Conservation (phyloP, 2,329 filamentous ascomycete species). For the Beauveria sp. region DNA sequence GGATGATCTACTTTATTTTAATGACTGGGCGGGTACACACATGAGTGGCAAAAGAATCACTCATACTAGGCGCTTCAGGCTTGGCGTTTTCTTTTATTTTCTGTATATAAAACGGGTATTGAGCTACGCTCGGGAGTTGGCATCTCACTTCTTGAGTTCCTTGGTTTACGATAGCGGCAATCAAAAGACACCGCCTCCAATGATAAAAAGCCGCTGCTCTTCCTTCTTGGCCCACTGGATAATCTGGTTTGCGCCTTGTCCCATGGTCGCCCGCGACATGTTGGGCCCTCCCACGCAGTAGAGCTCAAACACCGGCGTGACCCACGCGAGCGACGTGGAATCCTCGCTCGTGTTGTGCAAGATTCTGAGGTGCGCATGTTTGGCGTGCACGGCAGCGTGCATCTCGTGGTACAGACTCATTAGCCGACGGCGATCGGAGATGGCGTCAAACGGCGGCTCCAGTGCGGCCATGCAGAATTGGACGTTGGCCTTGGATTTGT, state of each 20-base stretch:
- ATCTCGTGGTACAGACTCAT: conserved; percentile 81
- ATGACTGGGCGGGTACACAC: neutral
- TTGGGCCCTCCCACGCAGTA: conserved; percentile 88
- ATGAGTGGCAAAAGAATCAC: neutral
- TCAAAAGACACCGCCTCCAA: conserved; percentile 84
- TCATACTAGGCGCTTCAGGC: conserved; percentile 1
- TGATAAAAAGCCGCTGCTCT: conserved; percentile 91
- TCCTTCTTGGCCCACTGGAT: conserved; percentile 88
- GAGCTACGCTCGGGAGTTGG: conserved; percentile 5
- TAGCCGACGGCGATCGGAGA: conserved; percentile 59
- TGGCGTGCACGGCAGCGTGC: conserved; percentile 77
- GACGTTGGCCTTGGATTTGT: conserved; percentile 90
- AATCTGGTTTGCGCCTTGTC: conserved; percentile 80
- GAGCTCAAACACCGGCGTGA: conserved; percentile 84
- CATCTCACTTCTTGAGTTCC: neutral
- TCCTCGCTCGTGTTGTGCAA: conserved; percentile 71
- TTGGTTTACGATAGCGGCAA: neutral
- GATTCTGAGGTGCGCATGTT: conserved; percentile 78
- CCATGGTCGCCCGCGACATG: conserved; percentile 56
- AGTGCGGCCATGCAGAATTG: conserved; percentile 91
- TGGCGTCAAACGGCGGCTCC: conserved; percentile 53
- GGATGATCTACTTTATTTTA: conserved; percentile 1
- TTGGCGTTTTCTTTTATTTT: conserved; percentile 3
- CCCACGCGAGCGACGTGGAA: conserved; percentile 78
- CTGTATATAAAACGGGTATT: conserved; percentile 5